phyloP scores from a whole-genome alignment of 2,329 filamentous ascomycete species.

The Curvularia spicifera region DNA sequence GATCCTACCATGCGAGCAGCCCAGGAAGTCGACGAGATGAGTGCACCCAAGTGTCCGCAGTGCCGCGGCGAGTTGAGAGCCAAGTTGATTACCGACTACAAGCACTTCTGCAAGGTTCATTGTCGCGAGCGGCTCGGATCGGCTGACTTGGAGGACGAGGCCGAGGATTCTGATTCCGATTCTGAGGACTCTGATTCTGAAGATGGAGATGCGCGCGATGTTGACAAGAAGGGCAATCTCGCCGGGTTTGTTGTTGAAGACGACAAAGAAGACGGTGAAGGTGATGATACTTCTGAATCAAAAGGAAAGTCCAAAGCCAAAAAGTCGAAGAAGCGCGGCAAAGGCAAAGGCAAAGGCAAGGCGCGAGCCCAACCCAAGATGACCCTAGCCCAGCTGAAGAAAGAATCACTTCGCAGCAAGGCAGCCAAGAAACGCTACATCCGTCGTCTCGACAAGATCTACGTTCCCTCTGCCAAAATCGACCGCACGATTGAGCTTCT shows the following conservation, averaged over 20 bases:
- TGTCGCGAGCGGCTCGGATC: slow-evolving; percentile 60
- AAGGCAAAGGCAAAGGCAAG: slow-evolving; percentile 54
- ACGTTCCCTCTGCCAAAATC: slow-evolving; percentile 77
- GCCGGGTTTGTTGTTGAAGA: slow-evolving; percentile 65
- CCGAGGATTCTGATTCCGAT: slow-evolving; percentile 40
- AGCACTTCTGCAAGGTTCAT: slow-evolving; percentile 75
- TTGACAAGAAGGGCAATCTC: slow-evolving; percentile 47
- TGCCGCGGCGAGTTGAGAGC: slow-evolving; percentile 73
- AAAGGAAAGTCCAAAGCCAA: slow-evolving; percentile 35
- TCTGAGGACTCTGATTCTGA: slow-evolving; percentile 43
- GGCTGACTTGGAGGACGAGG: slow-evolving; percentile 31
- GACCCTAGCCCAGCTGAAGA: slow-evolving; percentile 70
- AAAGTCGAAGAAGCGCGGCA: slow-evolving; percentile 17
- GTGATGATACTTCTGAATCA: neutral
- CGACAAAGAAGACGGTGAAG: slow-evolving; percentile 40
- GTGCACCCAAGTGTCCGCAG: slow-evolving; percentile 71
- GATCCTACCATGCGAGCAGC: slow-evolving; percentile 60
- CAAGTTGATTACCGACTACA: slow-evolving; percentile 74
- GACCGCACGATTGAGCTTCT: slow-evolving; percentile 72
- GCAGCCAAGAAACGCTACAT: slow-evolving; percentile 73
- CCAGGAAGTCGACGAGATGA: slow-evolving; percentile 62
- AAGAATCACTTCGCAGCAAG: slow-evolving; percentile 68
- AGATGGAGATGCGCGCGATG: slow-evolving; percentile 41
- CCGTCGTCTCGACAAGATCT: slow-evolving; percentile 69
- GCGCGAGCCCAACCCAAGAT: slow-evolving; percentile 44